Base-by-base conservation (phyloP, 352 stramenopile genomes). In the Hyaloperonospora arabidopsidis region DNA sequence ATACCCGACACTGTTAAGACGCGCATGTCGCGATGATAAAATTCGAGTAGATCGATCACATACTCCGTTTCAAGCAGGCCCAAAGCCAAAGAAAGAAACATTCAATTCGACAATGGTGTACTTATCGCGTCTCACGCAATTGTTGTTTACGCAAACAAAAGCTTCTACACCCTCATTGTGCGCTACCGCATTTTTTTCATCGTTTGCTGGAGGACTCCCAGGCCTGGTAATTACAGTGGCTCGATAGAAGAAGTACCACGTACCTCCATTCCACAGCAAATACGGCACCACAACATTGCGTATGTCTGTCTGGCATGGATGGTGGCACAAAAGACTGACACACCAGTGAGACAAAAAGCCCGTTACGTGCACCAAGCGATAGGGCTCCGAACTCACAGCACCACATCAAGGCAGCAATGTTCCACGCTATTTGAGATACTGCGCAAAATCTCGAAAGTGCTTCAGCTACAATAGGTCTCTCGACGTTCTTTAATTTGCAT, bases 91-190 rank as follows among this genome's bases (percentile, higher is more conserved):
- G 36, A 66, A 59, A 18, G 34, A 57, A 5, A 87, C 63, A 45
- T 89, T 92, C 7, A 70, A 60, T 34, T 89, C 57, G 38, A 92
- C 91, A 38, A 62, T 63, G 53, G 97, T 96, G 71, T 99, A 97
- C 72, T 99, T 99, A 61, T 90, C 83, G 43, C 97, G 92, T 21
- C 95, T 96, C 2, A 99, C 88, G 58, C 96, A 99, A 71, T 99
- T 99, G 76, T 59, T 44, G 14, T 67, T 50, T 12, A 40, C 59
- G 36, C 47, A 54, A 48, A 76, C 61, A 11, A 76, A 59, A 22
- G 57, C 61, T 11, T 89, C 73, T 1, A 79, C 86, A 45, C 84
- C 71, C 44, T 69, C 54, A 3, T 70, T 59, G 66, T 93, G 91
- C 28, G 76, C 79, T 14, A 67, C 39, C 2, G 59, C 57, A 50